Evolutionary conservation across 208 protist genomes (phyloP).

Genomic region (Acanthamoeba healyi): DNA sequence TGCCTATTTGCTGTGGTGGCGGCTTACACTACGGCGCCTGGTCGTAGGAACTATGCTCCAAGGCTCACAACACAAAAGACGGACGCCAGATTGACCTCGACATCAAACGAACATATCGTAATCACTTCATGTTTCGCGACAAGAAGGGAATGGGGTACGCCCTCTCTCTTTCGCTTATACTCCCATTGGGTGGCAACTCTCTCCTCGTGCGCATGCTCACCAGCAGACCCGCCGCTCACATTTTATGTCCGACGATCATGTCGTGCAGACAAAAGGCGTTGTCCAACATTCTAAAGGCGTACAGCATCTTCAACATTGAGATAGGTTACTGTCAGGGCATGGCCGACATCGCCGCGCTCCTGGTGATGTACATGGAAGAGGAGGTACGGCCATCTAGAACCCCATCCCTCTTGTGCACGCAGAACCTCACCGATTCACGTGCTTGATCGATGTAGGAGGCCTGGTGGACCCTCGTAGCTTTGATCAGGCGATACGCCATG

Average conservation of each 20-base stretch:
- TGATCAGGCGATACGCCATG: background rate
- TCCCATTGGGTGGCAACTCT: too few relatives aligned
- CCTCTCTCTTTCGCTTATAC: background rate
- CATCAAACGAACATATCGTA: conserved; percentile 8
- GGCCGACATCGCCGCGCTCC: conserved; percentile 26
- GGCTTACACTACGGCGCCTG: too few relatives aligned
- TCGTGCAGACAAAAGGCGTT: background rate
- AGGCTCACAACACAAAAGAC: too few relatives aligned
- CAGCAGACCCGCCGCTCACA: too few relatives aligned
- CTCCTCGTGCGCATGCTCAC: background rate
- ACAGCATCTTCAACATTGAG: conserved; percentile 62
- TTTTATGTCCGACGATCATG: too few relatives aligned
- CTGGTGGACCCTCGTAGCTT: background rate
- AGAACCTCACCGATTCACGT: background rate
- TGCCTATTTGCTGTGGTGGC: too few relatives aligned
- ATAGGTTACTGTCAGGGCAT: conserved; percentile 81
- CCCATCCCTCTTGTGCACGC: background rate
- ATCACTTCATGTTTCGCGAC: conserved; percentile 15
- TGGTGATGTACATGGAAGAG: conserved; percentile 74
- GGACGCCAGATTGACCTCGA: conserved; percentile 32
- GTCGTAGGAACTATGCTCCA: too few relatives aligned
- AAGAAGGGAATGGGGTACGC: background rate
- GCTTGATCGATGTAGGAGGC: background rate
- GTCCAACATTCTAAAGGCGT: conserved; percentile 65
- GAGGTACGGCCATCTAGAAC: background rate